Percentiles rank a stretch among this genome's conserved stretches.
Evolutionary conservation across 2,329 filamentous ascomycete genomes (phyloP).

Genomic region (Fusarium sp.): DNA sequence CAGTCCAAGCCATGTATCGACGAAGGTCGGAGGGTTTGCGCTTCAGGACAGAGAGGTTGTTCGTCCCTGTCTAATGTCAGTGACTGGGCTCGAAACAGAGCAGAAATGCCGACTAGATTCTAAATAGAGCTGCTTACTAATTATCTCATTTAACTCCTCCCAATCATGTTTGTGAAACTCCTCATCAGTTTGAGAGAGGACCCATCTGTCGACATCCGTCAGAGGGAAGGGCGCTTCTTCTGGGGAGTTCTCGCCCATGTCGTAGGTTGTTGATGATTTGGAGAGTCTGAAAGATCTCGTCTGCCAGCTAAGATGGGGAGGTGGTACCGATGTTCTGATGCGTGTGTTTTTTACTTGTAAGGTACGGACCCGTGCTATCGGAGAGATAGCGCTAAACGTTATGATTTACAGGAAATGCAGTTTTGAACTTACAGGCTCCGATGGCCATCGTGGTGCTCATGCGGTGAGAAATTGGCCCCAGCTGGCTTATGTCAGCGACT

Average conservation of each 20-base stretch:
- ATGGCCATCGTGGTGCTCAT: neutral
- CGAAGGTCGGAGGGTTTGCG: conserved; percentile 82
- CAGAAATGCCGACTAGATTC: neutral
- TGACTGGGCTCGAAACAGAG: neutral
- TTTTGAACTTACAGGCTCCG: conserved; percentile 7
- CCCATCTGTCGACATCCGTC: conserved; percentile 65
- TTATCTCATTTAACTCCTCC: conserved; percentile 74
- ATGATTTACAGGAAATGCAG: neutral
- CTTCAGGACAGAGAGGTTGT: conserved; percentile 77
- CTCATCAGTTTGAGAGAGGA: conserved; percentile 71
- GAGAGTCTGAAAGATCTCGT: neutral
- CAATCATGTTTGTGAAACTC: conserved; percentile 77
- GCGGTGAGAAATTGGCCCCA: conserved; percentile 29
- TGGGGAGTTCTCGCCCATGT: conserved; percentile 51
- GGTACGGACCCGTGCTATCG: neutral
- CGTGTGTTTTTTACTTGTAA: neutral
- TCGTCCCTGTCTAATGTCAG: conserved; percentile 51
- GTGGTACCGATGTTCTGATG: neutral
- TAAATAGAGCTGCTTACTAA: conserved; percentile 56
- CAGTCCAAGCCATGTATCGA: conserved; percentile 80
- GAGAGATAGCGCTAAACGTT: neutral
- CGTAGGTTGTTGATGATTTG: conserved; percentile 5
- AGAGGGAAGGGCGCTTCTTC: conserved; percentile 65
- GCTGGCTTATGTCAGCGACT: conserved; percentile 33
- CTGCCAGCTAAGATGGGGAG: neutral